phyloP scores from a whole-genome alignment of 139 green algal genomes.

The Coelastrella sp. region DNA sequence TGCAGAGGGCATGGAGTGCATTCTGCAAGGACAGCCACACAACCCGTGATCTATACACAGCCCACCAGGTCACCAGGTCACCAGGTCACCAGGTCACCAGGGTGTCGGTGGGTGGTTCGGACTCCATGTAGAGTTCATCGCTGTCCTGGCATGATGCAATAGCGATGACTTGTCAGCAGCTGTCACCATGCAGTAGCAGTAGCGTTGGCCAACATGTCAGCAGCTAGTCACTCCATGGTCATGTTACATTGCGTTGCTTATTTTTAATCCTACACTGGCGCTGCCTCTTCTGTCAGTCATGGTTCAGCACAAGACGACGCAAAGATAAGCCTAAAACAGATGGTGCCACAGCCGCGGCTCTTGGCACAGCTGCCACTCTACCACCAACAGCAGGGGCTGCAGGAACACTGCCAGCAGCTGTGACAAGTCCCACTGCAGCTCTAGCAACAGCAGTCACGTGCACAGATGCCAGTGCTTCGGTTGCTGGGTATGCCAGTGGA shows the following conservation, averaged over 20 bases:
- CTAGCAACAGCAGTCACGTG: conserved; percentile 16
- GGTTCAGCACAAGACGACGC: conserved; percentile 77
- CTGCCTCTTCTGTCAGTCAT: conserved; percentile 56
- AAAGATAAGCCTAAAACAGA: conserved; percentile 64
- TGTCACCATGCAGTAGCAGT: too few species aligned
- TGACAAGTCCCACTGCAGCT: neutral
- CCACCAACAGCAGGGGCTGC: neutral
- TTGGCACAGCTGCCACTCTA: conserved; percentile 10
- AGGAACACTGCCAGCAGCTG: neutral
- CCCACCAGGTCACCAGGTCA: too few species aligned
- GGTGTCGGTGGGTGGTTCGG: too few species aligned
- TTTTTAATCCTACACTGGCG: too few species aligned
- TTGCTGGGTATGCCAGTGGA: neutral
- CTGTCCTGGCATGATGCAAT: too few species aligned
- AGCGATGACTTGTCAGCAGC: too few species aligned
- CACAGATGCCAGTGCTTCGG: neutral
- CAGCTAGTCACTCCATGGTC: neutral
- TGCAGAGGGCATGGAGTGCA: too few species aligned
- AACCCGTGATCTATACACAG: too few species aligned
- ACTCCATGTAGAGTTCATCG: too few species aligned
- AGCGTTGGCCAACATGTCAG: too few species aligned
- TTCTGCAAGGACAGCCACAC: too few species aligned
- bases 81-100: too few species aligned
- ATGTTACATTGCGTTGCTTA: neutral
- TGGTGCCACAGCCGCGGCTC: neutral